Evolutionary conservation across 257 asterid species (phyloP), one percentile per base, ranked within the genome.

Genomic region (Voacanga thouarsii): DNA sequence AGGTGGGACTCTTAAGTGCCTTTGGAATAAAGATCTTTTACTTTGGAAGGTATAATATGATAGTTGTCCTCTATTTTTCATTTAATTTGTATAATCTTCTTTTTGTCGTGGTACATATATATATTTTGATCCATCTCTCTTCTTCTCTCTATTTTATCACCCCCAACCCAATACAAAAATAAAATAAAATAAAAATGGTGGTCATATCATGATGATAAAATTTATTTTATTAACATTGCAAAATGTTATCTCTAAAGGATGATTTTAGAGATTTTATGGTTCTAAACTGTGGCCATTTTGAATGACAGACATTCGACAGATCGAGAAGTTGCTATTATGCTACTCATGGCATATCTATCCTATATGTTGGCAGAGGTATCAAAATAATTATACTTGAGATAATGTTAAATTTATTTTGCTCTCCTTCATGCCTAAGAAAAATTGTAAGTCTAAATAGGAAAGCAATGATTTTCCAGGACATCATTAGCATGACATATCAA

Each of bases 241-340:
- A 53, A 53, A 3, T 53, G 2, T 16, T 51, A 51, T 51, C 3
- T 51, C 21, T 16, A 51, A 1, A 12, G 11, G 8, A 43, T 24
- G 1, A 26, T 26, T 39, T 68, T 68, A 24, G 8, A 2, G 23
- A 45, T 70, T 15, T 75, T 44, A 23, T 76, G 55, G 19, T 60
- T 41, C 71, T 49, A 43, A 37, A 33, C 11, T 44, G 30, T 57
- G 41, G 24, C 30, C 69, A 43, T 56, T 80, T 33, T 41, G 1
- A 37, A 16, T n/a, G 41, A 68, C 85, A 91, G 96, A 91, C 96
- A 91, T 80, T 91, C 96, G 37, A 91, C 96, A 30, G 96, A 91
- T 75, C 92, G 94, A 47, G 96, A 91, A 85, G 94, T 91, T 72
- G 94, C 96, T 21, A 83, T 91, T 77, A 88, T 91, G 96, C 86